phyloP scores from a whole-genome alignment of 2,329 filamentous ascomycete genomes.

The Colletotrichum higginsianum region DNA sequence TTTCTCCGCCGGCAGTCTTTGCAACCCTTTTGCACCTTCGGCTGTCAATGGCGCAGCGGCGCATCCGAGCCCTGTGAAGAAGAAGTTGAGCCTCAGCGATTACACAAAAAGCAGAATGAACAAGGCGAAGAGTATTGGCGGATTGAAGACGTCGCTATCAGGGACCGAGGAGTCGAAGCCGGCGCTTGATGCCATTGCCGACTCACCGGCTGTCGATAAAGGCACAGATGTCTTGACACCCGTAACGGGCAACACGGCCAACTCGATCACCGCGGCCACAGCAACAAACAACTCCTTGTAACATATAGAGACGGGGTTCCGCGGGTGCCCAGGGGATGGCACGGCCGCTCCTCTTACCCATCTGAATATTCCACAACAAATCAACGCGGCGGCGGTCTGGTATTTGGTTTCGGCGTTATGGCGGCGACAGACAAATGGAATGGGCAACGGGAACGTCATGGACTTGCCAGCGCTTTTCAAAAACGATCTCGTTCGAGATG shows the following conservation, averaged over 20 bases:
- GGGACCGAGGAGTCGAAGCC: slow-evolving; percentile 58
- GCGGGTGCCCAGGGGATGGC: background rate
- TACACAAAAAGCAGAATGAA: slow-evolving; percentile 73
- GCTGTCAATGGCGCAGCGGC: slow-evolving; percentile 60
- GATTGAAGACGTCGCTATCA: slow-evolving; percentile 30
- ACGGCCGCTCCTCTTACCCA: slow-evolving; percentile 12
- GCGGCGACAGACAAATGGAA: slow-evolving; percentile 31
- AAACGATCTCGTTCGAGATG: slow-evolving; percentile 1
- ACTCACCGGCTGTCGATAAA: slow-evolving; percentile 53
- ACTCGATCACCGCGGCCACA: slow-evolving; percentile 27
- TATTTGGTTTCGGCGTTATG: slow-evolving; percentile 35
- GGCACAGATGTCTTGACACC: slow-evolving; percentile 43
- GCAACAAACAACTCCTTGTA: slow-evolving; percentile 49
- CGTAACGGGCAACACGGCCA: slow-evolving; percentile 24
- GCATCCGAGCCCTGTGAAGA: slow-evolving; percentile 74
- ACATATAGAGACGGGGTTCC: slow-evolving; percentile 47
- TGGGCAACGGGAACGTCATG: slow-evolving; percentile 18
- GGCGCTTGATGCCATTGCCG: slow-evolving; percentile 52
- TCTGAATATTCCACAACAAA: slow-evolving; percentile 27
- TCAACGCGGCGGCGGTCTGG: slow-evolving; percentile 18
- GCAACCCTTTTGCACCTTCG: slow-evolving; percentile 60
- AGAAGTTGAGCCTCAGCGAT: slow-evolving; percentile 77
- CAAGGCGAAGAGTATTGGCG: slow-evolving; percentile 54
- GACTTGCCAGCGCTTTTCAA: slow-evolving; percentile 24
- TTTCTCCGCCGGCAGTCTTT: slow-evolving; percentile 57